phyloP scores from a whole-genome alignment of 139 green algal genomes.

The Gonium pectorale region DNA sequence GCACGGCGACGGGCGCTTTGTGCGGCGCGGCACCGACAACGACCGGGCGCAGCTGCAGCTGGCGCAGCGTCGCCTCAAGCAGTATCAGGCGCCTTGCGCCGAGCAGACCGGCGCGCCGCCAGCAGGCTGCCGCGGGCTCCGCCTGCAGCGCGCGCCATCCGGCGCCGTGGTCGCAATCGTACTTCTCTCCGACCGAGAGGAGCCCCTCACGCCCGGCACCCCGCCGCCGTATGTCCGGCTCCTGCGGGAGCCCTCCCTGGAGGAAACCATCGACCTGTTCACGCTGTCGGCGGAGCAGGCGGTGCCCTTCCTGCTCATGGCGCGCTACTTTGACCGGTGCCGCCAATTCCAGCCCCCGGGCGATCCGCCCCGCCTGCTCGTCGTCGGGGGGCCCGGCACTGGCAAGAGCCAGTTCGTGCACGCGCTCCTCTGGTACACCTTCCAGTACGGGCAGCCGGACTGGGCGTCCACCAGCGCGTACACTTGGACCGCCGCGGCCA shows the following conservation, averaged over 20 bases:
- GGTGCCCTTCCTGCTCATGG: neutral
- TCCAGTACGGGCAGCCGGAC: conserved; percentile 2
- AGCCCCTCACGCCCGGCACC: neutral
- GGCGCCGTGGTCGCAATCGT: neutral
- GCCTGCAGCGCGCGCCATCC: too few relatives aligned
- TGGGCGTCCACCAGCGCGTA: neutral
- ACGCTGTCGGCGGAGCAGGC: neutral
- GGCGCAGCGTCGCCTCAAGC: too few relatives aligned
- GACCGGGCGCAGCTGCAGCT: too few relatives aligned
- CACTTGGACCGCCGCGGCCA: neutral
- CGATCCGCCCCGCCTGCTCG: neutral
- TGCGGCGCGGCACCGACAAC: too few relatives aligned
- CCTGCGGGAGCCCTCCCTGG: neutral
- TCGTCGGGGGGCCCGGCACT: conserved; percentile 18
- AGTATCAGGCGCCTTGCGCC: too few relatives aligned
- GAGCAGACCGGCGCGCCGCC: too few relatives aligned
- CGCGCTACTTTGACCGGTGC: neutral
- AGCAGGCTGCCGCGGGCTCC: too few relatives aligned
- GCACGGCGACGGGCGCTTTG: too few relatives aligned
- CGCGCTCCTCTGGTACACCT: conserved; percentile 16
- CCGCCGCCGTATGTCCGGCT: neutral
- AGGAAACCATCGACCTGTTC: conserved; percentile 13
- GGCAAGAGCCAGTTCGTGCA: conserved; percentile 26
- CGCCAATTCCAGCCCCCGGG: neutral
- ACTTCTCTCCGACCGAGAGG: too few relatives aligned